Evolutionary conservation across 75 land plant species (phyloP).

Genomic region (Pinus albicaulis): DNA sequence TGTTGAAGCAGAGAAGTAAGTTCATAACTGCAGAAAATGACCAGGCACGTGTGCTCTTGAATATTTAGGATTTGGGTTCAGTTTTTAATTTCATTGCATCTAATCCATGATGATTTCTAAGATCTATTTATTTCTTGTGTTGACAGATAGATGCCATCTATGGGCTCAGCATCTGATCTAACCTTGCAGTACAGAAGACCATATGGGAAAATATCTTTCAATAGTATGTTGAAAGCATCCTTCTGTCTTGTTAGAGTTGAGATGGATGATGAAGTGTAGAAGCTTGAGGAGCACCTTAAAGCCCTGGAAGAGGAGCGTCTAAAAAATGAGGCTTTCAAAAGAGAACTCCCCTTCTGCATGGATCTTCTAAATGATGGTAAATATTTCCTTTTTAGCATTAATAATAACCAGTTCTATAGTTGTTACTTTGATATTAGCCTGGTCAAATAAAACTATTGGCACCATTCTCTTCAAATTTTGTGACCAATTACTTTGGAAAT

Average conservation of each 20-base stretch:
- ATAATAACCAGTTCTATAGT: no score
- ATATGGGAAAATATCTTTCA: neutral
- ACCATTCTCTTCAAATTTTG: no score
- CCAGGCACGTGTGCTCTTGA: neutral
- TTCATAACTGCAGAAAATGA: neutral
- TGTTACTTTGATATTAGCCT: no score
- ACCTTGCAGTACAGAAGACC: constrained; percentile 1
- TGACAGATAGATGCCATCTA: neutral
- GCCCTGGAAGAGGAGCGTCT: constrained; percentile 69
- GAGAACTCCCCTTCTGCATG: constrained; percentile 90
- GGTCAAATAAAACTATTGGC: no score
- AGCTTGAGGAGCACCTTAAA: constrained; percentile 31
- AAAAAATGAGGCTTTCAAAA: constrained; percentile 82
- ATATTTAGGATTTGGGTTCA: neutral
- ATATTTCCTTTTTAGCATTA: neutral
- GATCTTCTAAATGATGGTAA: constrained; percentile 80
- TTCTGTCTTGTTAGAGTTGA: neutral
- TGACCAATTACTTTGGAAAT: no score
- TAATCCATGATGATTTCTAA: neutral
- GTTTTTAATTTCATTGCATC: neutral
- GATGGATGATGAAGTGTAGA: constrained; percentile 18
- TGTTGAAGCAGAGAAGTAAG: neutral
- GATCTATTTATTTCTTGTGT: neutral
- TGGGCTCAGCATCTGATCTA: neutral
- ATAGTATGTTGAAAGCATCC: neutral